Percentiles rank a stretch among this genome's conserved stretches.
Conservation (phyloP, 2,329 filamentous ascomycete species). For the Penicillium thymicola region DNA sequence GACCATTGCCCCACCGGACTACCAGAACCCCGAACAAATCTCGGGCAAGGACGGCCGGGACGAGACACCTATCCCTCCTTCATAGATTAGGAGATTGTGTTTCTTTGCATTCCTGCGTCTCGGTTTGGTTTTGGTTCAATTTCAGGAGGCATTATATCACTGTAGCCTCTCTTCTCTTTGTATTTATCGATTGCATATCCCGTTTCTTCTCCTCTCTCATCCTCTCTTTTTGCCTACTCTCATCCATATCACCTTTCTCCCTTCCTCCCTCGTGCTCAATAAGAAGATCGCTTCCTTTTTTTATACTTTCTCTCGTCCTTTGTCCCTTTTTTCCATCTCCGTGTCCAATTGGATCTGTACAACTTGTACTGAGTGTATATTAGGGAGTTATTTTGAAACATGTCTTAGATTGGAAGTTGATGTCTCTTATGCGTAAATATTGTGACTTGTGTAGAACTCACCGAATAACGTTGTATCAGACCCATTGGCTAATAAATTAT, state of each 20-base stretch:
- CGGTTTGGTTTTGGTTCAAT: slow-evolving; percentile 24
- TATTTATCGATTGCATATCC: slow-evolving; percentile 26
- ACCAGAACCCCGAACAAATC: slow-evolving; percentile 42
- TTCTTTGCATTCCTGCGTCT: slow-evolving; percentile 12
- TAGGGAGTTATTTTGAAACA: slow-evolving; percentile 17
- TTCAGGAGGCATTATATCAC: slow-evolving; percentile 26
- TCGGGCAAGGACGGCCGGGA: slow-evolving; percentile 40
- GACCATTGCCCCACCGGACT: slow-evolving; percentile 53
- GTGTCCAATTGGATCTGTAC: slow-evolving; percentile 4
- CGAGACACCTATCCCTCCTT: slow-evolving; percentile 29
- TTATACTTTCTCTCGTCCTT: not conserved
- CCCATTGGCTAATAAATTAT: too few relatives aligned
- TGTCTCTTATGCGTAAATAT: not conserved
- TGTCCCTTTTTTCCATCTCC: slow-evolving; percentile 3
- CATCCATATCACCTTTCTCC: slow-evolving; percentile 11
- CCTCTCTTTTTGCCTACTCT: slow-evolving; percentile 12
- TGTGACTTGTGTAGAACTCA: not conserved
- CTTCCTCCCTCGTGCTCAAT: slow-evolving; percentile 25
- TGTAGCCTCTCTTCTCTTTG: slow-evolving; percentile 23
- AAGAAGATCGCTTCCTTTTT: slow-evolving; percentile 20
- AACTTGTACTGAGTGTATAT: slow-evolving; percentile 26
- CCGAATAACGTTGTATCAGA: not conserved
- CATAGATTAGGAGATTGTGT: slow-evolving; percentile 2
- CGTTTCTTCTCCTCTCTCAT: slow-evolving; percentile 20
- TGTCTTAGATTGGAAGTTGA: not conserved